These are phyloP conservation scores for Candida ulmi DNA, from an alignment of 805 yeast genomes.

Conservation along the genomic window DNA sequence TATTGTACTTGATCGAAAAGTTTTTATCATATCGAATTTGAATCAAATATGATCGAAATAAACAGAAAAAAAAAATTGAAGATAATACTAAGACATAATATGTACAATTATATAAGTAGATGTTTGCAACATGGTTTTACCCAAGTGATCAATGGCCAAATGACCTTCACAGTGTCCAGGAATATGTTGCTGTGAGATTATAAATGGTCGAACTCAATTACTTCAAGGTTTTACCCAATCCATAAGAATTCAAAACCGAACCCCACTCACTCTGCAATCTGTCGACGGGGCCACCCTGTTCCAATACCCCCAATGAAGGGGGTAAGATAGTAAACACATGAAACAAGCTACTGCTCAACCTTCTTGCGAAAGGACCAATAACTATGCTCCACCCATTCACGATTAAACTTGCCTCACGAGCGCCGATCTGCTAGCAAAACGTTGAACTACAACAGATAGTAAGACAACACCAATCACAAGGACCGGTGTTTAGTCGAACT, in stretches of 20 bases:
- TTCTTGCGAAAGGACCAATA: conserved; percentile 24
- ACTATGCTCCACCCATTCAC: conserved; percentile 12
- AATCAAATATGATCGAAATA: no score
- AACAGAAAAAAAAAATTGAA: no score
- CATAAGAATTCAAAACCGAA: conserved; percentile 53
- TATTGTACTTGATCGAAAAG: no score
- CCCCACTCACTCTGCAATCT: conserved; percentile 74
- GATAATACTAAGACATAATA: no score
- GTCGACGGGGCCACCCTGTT: conserved; percentile 98
- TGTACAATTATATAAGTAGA: conserved; percentile 24
- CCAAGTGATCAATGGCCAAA: conserved; percentile 93
- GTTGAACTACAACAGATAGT: conserved; percentile 18
- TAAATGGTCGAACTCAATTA: conserved; percentile 34
- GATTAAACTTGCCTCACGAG: conserved; percentile 34
- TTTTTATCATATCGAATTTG: no score
- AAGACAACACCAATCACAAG: conserved; percentile 12
- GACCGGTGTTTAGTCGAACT: conserved; percentile 13
- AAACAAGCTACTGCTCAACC: conserved; percentile 43
- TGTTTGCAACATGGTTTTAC: conserved; percentile 99
- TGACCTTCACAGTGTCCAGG: conserved; percentile 98
- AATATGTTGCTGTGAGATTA: conserved; percentile 87
- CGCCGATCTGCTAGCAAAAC: conserved; percentile 56
- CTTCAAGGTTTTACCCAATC: conserved; percentile 12
- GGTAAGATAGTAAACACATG: conserved; percentile 31
- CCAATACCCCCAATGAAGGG: conserved; percentile 29